phyloP scores from a whole-genome alignment of 1,284 basidiomycete species.

The Heterobasidion annosum region DNA sequence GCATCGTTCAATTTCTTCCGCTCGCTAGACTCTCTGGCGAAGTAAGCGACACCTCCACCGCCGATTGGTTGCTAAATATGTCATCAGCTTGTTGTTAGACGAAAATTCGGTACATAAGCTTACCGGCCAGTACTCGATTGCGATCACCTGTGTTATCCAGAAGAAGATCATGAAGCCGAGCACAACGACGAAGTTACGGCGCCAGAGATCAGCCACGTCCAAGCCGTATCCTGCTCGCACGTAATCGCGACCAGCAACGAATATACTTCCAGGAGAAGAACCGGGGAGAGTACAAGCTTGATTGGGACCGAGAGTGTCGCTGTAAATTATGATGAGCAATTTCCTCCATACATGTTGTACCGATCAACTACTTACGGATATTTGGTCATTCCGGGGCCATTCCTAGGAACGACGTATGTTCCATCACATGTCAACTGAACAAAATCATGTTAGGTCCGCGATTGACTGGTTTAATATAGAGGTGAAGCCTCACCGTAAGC shows the following conservation, averaged over 20 bases:
- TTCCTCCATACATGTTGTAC: constrained; percentile 13
- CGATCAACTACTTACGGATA: constrained; percentile 48
- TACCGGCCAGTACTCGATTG: constrained; percentile 58
- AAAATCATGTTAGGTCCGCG: constrained; percentile 1
- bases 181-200: constrained; percentile 46
- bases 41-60: constrained; percentile 47
- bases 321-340: constrained; percentile 1
- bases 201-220: constrained; percentile 47
- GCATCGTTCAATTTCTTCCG: constrained; percentile 55
- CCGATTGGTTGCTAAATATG: constrained; percentile 37
- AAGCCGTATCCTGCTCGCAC: constrained; percentile 46
- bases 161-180: constrained; percentile 61
- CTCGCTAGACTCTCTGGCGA: constrained; percentile 62
- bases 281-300: constrained; percentile 65
- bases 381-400: constrained; percentile 47
- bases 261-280: constrained; percentile 33
- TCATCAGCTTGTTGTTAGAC: not conserved
- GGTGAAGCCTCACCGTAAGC: constrained; percentile 35
- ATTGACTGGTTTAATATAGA: not conserved
- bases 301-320: constrained; percentile 46
- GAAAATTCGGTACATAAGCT: constrained; percentile 14
- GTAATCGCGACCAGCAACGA: constrained; percentile 49
- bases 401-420: constrained; percentile 61
- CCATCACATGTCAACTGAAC: constrained; percentile 58
- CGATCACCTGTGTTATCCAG: constrained; percentile 50